Evolutionary conservation across 2,329 filamentous ascomycete species (phyloP).

Genomic region (Aureobasidium sp.): DNA sequence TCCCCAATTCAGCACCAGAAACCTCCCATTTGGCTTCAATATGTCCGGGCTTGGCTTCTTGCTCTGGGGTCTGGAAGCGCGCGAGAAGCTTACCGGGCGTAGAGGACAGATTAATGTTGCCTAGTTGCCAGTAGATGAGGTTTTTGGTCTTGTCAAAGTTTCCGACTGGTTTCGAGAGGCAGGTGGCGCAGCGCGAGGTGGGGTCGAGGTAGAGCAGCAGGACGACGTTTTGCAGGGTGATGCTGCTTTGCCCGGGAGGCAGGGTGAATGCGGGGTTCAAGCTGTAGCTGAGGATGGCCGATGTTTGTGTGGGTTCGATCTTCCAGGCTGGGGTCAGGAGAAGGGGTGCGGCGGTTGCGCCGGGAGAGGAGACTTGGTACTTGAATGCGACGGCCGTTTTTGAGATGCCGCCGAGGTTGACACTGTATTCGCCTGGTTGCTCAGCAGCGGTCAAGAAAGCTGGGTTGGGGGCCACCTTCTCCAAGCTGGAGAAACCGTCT

Average conservation of each 20-base stretch:
- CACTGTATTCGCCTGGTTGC: constrained; percentile 69
- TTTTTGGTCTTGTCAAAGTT: constrained; percentile 71
- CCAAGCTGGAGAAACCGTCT: constrained; percentile 79
- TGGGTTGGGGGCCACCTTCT: constrained; percentile 89
- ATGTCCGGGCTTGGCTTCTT: constrained; percentile 62
- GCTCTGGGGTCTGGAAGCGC: constrained; percentile 64
- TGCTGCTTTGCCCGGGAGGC: constrained; percentile 30
- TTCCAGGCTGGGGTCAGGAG: constrained; percentile 74
- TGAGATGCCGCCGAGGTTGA: constrained; percentile 65
- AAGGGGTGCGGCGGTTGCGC: constrained; percentile 58
- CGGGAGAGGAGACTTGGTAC: constrained; percentile 75
- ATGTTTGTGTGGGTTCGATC: constrained; percentile 75
- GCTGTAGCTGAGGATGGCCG: constrained; percentile 75
- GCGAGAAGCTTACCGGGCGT: constrained; percentile 70
- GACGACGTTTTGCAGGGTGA: constrained; percentile 67
- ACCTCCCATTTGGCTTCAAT: constrained; percentile 82
- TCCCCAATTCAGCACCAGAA: constrained; percentile 30
- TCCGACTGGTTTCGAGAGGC: constrained; percentile 72
- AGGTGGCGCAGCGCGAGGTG: constrained; percentile 51
- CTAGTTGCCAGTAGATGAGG: constrained; percentile 72
- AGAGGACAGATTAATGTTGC: constrained; percentile 53
- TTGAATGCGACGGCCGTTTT: constrained; percentile 80
- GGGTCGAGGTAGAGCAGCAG: constrained; percentile 63
- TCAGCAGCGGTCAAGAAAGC: constrained; percentile 74
- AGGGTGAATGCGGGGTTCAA: constrained; percentile 64